These are phyloP conservation scores for Friedmanniomyces endolithicus DNA, from an alignment of 495 filamentous ascomycete genomes.

Conservation along the genomic window DNA sequence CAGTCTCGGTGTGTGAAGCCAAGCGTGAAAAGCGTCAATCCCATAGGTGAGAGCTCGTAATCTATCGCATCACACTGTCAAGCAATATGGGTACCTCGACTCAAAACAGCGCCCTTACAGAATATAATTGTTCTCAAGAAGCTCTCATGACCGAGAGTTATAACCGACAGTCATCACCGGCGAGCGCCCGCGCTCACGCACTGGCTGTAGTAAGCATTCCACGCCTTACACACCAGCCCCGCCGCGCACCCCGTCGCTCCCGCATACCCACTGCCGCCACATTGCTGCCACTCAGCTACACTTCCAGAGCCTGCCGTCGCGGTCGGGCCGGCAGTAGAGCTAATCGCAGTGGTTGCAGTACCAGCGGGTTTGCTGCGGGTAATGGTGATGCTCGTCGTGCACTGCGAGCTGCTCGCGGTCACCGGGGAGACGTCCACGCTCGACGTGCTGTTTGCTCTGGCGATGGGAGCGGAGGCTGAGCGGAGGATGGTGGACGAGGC, in stretches of 20 bases:
- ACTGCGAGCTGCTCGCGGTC: background rate
- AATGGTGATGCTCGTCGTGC: background rate
- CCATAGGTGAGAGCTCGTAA: no score
- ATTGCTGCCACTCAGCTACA: slow-evolving; percentile 1
- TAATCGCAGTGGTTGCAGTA: background rate
- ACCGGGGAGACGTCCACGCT: background rate
- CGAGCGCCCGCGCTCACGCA: background rate
- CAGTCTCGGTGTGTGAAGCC: no score
- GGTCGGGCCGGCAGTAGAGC: background rate
- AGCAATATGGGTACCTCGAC: no score
- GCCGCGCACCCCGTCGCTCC: background rate
- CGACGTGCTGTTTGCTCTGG: background rate
- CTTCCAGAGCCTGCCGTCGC: background rate
- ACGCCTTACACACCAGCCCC: slow-evolving; percentile 4
- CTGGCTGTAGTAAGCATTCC: slow-evolving; percentile 7
- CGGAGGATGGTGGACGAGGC: no score
- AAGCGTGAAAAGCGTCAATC: no score
- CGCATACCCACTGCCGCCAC: slow-evolving; percentile 2
- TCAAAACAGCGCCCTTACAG: background rate
- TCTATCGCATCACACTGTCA: no score
- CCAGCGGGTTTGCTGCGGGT: background rate
- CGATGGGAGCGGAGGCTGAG: background rate
- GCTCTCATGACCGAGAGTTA: background rate
- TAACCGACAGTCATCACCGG: background rate
- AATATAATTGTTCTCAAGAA: background rate